phyloP scores from a whole-genome alignment of 768 basidiomycete genomes.

The Mycena haematopus region DNA sequence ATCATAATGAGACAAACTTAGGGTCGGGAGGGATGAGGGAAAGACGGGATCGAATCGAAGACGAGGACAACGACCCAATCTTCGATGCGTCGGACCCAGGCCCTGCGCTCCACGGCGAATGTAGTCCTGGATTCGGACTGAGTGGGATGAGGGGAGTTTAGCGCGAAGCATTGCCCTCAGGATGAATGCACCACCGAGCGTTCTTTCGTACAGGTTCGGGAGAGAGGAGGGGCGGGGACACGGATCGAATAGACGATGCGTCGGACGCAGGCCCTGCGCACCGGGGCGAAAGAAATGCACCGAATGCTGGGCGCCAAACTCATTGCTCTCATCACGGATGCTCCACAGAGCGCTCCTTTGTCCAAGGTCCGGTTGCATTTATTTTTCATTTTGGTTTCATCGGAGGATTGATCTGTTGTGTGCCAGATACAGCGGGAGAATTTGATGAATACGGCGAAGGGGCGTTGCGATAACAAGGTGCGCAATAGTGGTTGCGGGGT shows the following conservation, averaged over 20 bases:
- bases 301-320: too few species aligned
- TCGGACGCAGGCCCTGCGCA: too few species aligned
- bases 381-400: too few species aligned
- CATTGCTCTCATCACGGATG: too few species aligned
- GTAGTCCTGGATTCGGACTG: background rate
- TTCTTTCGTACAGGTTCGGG: background rate
- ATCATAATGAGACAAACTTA: background rate
- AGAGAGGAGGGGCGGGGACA: too few species aligned
- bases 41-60: background rate
- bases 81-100: conserved; percentile 2
- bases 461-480: background rate
- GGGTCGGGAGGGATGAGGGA: background rate
- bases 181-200: background rate
- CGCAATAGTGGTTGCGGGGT: background rate
- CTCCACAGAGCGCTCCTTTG: too few species aligned
- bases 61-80: conserved; percentile 1
- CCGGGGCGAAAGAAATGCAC: too few species aligned
- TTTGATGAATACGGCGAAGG: background rate
- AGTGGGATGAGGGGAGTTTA: background rate
- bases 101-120: background rate
- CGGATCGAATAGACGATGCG: too few species aligned
- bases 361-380: background rate
- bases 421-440: background rate
- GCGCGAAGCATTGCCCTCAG: background rate
- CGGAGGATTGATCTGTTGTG: too few species aligned